Base-by-base conservation (phyloP, 306 rosid species). In the Purshia tridentata region DNA sequence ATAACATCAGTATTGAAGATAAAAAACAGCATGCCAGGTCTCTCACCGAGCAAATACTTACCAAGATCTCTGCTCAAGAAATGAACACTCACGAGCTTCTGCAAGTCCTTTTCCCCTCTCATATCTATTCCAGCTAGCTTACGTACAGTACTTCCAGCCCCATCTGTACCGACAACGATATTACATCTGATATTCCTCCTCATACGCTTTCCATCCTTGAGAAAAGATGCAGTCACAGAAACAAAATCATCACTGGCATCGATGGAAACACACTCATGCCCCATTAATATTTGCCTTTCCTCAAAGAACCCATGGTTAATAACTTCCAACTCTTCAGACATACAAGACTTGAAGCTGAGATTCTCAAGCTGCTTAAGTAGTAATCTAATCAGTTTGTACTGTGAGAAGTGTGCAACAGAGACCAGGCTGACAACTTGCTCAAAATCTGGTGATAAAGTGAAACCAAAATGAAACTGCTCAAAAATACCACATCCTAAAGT, bases 1-100 rank as follows among this genome's bases (percentile, higher is more conserved):
- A 94, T 89, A 53, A 91, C 96, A 81, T 89, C 89, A 73, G 91
- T 85, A 73, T 91, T 94, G 84, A 94, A 94, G 83, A 91, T 78
- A 78, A 94, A 91, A 63, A 89, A 94, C 49, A 94, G 91, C 99
- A 94, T 94, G 73, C 99, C 96, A 4, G 99, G 97, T 56, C 86
- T 89, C 84, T 91, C 90, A 78, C 80, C 74, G n/a, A 91, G 95
- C 83, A 91, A 82, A 86, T 82, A 91, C 75, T 86, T 86, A 18
- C 98, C 99, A 73, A 94, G 96, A 78, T 69, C 83, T 84, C 80
- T 88, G 81, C 99, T 94, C 74, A 85, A 83, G 81, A 89, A 91
- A 87, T 94, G 97, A 85, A 91, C 80, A 68, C 96, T 94, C 50
- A 94, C 86, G 77, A 94, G 96, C 70, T 85, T 89, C 83, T 94